These are phyloP conservation scores for Besnoitia besnoiti DNA, from an alignment of 169 alveolate species.

Conservation along the genomic window DNA sequence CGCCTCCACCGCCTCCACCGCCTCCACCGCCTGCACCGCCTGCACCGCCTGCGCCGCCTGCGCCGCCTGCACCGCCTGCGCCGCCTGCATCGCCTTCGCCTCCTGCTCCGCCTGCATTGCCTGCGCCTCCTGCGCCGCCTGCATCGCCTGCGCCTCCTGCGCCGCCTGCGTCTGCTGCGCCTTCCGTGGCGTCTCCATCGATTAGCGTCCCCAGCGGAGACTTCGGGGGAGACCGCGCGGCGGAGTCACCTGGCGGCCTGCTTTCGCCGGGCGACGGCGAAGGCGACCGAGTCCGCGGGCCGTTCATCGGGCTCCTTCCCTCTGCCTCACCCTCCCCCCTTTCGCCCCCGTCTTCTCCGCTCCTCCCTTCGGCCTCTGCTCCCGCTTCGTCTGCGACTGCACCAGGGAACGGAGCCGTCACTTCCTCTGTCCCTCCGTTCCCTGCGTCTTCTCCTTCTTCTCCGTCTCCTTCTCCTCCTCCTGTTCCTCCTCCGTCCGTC, in stretches of 20 bases:
- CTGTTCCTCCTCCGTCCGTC: neutral
- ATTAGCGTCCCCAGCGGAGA: no score
- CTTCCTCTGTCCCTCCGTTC: neutral
- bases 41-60: neutral
- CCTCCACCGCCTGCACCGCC: neutral
- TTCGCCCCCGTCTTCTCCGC: neutral
- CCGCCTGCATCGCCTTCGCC: neutral
- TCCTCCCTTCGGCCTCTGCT: neutral
- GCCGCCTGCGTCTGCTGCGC: no score
- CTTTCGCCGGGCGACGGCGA: no score
- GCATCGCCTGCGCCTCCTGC: no score
- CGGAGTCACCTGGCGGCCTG: no score
- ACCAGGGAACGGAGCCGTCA: neutral
- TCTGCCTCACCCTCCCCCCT: neutral
- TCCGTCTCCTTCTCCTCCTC: neutral
- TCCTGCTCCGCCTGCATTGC: neutral
- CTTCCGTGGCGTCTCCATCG: no score
- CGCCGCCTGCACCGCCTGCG: no score
- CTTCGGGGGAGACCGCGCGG: no score
- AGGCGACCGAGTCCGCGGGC: no score
- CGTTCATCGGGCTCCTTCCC: no score
- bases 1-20: neutral
- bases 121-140: no score
- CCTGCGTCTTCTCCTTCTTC: slow-evolving; percentile 2
- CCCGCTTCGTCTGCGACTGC: neutral